Evolutionary conservation across 2,329 filamentous ascomycete species (phyloP), one percentile per base, ranked within the genome.

Genomic region (Stagonosporopsis cucurbitacearum): DNA sequence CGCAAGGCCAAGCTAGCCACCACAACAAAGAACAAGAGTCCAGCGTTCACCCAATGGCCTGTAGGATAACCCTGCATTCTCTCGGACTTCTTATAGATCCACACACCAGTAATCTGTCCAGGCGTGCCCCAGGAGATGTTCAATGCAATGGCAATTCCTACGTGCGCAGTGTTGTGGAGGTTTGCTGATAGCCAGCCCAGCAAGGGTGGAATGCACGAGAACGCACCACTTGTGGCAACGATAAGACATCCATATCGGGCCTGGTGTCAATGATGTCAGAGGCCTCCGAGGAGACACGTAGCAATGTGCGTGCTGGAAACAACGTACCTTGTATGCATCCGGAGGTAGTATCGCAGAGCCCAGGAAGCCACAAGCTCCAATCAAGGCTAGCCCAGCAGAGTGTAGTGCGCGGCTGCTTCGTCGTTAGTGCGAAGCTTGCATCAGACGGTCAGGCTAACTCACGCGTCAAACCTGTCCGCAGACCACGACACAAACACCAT

Each of bases 41-140:
- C 36, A 25, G 36, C 36, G 13, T 40, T 40, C 19, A 40, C 36
- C 36, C 85, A 89, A 67, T 91, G 88, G 0, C 88, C 88, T 0
- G 87, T 90, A 0, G 87, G 87, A 69, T 89, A 91, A 0, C 88
- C 88, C 9, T 63, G 74, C 20, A 76, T 71, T 17, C 81, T 82
- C 71, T 91, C 86, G 11, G 83, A 75, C 1, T 83, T 28, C 6
- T 79, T 88, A 75, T 90, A 91, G 58, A 90, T 90, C 87, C 87
- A 91, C 1, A 90, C 86, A 0, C 88, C 88, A 0, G 86, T 83
- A 36, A 91, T 91, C 71, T 91, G 88, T 0, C 88, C 88, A 0
- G 88, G 80, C 0, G 87, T 88, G 0, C 87, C 88, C 44, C 89
- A 81, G 2, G 84, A 86, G 15, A 91, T 84, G 59, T 91, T 90